phyloP scores from a whole-genome alignment of 225 moss, liverwort and hornwort genomes.

The Physcomitrium patens region DNA sequence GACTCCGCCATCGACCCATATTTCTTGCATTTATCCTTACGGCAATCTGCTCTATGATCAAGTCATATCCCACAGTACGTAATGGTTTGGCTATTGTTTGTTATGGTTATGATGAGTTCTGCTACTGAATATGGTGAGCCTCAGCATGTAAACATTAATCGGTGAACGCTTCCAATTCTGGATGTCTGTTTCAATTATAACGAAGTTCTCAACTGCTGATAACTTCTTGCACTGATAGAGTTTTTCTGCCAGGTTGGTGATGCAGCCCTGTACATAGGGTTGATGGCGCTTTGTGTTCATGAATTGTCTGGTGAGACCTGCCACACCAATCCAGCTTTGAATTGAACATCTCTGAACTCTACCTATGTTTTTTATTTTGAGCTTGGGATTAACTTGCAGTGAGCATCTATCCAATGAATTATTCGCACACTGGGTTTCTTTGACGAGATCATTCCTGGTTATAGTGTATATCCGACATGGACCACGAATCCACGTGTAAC shows the following conservation, averaged over 20 bases:
- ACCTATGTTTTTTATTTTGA: neutral
- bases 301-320: conserved; percentile 67
- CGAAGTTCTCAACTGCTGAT: neutral
- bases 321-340: neutral
- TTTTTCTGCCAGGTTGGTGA: conserved; percentile 80
- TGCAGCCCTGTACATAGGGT: conserved; percentile 73
- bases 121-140: neutral
- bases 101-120: neutral
- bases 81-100: neutral
- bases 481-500: neutral
- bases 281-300: conserved; percentile 74
- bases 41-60: conserved; percentile 81
- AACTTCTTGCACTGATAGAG: neutral
- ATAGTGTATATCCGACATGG: conserved; percentile 4
- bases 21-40: conserved; percentile 79
- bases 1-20: conserved; percentile 87
- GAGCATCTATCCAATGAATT: neutral
- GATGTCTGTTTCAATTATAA: neutral
- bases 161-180: neutral
- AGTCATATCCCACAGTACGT: conserved; percentile 84
- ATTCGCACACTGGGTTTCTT: neutral
- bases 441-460: neutral
- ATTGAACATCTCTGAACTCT: conserved; percentile 1
- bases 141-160: neutral
- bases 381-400: neutral